These are phyloP conservation scores for Neostapfia colusana DNA, from an alignment of 176 grass and related monocot genomes.

Conservation along the genomic window DNA sequence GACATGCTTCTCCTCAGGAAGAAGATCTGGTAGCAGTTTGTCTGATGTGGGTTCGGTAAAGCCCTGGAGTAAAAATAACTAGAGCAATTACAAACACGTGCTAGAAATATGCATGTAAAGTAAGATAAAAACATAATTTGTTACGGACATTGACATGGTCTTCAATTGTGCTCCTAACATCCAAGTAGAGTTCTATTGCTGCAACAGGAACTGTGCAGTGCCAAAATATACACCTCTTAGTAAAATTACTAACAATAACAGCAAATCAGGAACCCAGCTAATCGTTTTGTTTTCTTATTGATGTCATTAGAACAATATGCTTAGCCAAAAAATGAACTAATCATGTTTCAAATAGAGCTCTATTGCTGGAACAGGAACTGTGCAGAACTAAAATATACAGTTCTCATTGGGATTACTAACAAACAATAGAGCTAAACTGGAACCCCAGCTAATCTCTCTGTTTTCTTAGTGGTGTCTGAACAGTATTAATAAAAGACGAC, in stretches of 20 bases:
- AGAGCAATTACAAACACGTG: neutral
- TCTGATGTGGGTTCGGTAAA: conserved; percentile 97
- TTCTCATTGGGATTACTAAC: neutral
- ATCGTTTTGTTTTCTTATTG: neutral
- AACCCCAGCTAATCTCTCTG: neutral
- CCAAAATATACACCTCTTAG: neutral
- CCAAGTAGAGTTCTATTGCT: conserved; percentile 65
- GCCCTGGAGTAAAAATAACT: conserved; percentile 48
- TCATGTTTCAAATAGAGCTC: neutral
- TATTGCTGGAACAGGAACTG: neutral
- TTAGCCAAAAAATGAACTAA: neutral
- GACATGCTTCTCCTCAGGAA: conserved; percentile 58
- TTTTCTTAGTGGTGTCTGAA: neutral
- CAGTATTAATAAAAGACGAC: too few species aligned
- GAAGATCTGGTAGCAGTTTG: conserved; percentile 86
- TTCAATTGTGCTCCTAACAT: conserved; percentile 64
- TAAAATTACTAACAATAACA: neutral
- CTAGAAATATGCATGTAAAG: conserved; percentile 14
- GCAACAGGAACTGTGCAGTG: conserved; percentile 65
- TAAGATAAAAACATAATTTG: conserved; percentile 2
- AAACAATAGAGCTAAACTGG: neutral
- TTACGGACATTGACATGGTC: conserved; percentile 73
- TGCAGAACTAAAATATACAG: neutral
- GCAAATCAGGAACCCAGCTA: neutral
- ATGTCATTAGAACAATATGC: neutral